These are phyloP conservation scores for Ustilago crameri DNA, from an alignment of 1,284 basidiomycete genomes.

Conservation along the genomic window DNA sequence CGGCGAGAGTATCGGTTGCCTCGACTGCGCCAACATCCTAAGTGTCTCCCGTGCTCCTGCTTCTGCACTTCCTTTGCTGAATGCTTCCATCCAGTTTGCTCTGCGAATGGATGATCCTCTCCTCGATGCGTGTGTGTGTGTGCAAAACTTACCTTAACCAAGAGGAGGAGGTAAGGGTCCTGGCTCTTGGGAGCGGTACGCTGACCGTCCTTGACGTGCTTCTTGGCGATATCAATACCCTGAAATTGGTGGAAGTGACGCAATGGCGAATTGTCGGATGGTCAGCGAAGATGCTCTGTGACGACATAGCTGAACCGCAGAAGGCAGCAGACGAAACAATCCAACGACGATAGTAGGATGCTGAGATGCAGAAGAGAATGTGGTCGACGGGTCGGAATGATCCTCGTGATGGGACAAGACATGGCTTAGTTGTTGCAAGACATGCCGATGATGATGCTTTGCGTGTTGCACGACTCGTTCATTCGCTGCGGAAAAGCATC, in stretches of 20 bases:
- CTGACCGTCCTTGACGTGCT: conserved; percentile 99
- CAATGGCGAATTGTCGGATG: conserved; percentile 4
- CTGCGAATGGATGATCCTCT: conserved; percentile 4
- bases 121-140: neutral
- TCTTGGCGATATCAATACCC: conserved; percentile 97
- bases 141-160: conserved; percentile 83
- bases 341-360: conserved; percentile 7
- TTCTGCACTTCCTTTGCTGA: no score
- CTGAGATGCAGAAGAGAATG: neutral
- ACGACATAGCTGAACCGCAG: neutral
- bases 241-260: conserved; percentile 75
- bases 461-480: no score
- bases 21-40: no score
- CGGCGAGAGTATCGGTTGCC: no score
- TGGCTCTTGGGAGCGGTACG: conserved; percentile 96
- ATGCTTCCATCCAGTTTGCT: neutral
- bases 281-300: conserved; percentile 20
- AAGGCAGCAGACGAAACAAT: conserved; percentile 6
- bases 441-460: no score
- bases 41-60: no score
- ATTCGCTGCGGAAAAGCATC: no score
- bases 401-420: neutral
- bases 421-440: no score
- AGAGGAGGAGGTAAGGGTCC: conserved; percentile 97
- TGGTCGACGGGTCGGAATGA: neutral